These are phyloP conservation scores for Dysphania ambrosioides DNA, from an alignment of 148 eudicot genomes.

Conservation along the genomic window DNA sequence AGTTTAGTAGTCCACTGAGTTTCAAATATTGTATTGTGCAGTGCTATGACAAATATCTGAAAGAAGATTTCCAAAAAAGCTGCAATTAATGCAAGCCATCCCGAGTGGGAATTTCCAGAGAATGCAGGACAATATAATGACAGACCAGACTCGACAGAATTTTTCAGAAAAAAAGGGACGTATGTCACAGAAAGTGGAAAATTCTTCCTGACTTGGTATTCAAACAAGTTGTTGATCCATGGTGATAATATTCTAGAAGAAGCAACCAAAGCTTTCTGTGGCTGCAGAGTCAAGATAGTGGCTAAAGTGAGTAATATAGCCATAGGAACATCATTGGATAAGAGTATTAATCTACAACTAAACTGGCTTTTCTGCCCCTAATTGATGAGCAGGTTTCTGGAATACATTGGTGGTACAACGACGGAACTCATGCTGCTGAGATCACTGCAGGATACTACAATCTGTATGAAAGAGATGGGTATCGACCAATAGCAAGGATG, in stretches of 20 bases:
- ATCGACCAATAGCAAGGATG: constrained; percentile 81
- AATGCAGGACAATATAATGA: too few species aligned
- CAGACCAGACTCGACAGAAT: too few species aligned
- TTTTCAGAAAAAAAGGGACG: constrained; percentile 57
- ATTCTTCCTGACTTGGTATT: constrained; percentile 88
- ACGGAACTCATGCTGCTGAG: constrained; percentile 68
- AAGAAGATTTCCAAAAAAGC: constrained; percentile 62
- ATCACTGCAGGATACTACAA: too few species aligned
- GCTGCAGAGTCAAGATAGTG: constrained; percentile 64
- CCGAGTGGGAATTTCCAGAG: constrained; percentile 62
- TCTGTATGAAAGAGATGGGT: constrained; percentile 64
- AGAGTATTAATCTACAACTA: neutral
- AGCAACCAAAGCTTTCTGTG: constrained; percentile 64
- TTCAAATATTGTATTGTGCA: constrained; percentile 29
- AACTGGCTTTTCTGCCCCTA: neutral
- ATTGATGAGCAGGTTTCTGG: constrained; percentile 54
- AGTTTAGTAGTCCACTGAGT: too few species aligned
- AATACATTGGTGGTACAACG: constrained; percentile 87
- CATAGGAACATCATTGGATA: neutral
- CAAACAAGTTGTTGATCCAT: constrained; percentile 63
- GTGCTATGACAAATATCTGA: constrained; percentile 82
- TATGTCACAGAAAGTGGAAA: constrained; percentile 62
- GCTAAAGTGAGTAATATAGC: constrained; percentile 50
- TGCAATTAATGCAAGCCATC: constrained; percentile 59
- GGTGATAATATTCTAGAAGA: constrained; percentile 88